phyloP scores from a whole-genome alignment of 768 basidiomycete species.

The Boletus pseudo-olivaceus region DNA sequence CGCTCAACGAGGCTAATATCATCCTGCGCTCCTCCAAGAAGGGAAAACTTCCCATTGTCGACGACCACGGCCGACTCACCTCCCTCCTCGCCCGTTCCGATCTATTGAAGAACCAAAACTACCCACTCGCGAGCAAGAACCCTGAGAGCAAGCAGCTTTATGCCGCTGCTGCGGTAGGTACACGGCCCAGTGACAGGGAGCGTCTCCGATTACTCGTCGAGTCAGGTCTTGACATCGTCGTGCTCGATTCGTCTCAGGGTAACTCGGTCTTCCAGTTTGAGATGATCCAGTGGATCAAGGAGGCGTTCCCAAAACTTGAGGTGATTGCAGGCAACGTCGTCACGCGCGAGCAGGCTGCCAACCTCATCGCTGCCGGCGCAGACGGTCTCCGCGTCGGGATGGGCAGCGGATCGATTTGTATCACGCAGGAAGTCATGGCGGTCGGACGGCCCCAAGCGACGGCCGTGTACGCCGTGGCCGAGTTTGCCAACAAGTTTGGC shows the following conservation, averaged over 20 bases:
- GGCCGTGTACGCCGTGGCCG: constrained; percentile 94
- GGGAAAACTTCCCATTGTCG: constrained; percentile 90
- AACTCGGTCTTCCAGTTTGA: constrained; percentile 93
- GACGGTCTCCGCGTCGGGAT: constrained; percentile 96
- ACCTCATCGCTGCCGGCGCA: constrained; percentile 89
- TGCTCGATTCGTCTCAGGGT: constrained; percentile 95
- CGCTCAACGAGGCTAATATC: constrained; percentile 86
- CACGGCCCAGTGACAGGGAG: constrained; percentile 82
- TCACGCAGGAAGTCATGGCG: constrained; percentile 99
- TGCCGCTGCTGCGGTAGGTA: constrained; percentile 94
- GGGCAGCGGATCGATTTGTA: constrained; percentile 98
- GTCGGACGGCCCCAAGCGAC: constrained; percentile 97
- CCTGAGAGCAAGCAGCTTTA: constrained; percentile 92
- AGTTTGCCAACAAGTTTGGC: constrained; percentile 90
- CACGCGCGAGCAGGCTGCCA: constrained; percentile 94
- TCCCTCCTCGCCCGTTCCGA: constrained; percentile 95
- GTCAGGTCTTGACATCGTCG: constrained; percentile 92
- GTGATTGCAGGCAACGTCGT: constrained; percentile 98
- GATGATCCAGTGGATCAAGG: constrained; percentile 93
- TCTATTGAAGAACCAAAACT: constrained; percentile 95
- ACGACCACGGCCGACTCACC: constrained; percentile 59
- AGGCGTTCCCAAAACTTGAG: constrained; percentile 79
- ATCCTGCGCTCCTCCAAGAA: constrained; percentile 96
- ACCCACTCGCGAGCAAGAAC: constrained; percentile 90
- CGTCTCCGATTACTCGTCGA: constrained; percentile 84